Evolutionary conservation across 768 basidiomycete genomes (phyloP).

Genomic region (Tephrocybe rancida): DNA sequence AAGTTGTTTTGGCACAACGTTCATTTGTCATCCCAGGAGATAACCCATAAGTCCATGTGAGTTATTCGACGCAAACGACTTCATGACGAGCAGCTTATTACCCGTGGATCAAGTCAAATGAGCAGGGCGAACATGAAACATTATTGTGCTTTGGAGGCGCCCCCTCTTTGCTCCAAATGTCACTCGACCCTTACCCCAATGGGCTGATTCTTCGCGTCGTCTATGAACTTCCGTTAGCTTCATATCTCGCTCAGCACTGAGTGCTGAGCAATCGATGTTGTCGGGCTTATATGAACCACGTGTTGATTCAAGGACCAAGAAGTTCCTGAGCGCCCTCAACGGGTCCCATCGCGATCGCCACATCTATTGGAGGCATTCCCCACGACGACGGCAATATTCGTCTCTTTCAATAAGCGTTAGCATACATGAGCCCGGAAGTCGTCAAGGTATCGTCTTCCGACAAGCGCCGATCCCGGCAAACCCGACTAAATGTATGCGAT

Average conservation of each 20-base stretch:
- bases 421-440: slow-evolving; percentile 1
- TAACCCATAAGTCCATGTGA: not conserved
- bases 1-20: not conserved
- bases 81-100: not conserved
- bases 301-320: not conserved
- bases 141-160: not conserved
- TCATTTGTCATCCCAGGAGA: not conserved
- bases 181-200: slow-evolving; percentile 21
- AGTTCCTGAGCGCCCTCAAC: not conserved
- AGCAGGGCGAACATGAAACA: not conserved
- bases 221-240: not conserved
- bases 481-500: slow-evolving; percentile 21
- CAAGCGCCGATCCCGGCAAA: slow-evolving; percentile 15
- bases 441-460: slow-evolving; percentile 25
- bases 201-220: slow-evolving; percentile 19
- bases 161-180: slow-evolving; percentile 9
- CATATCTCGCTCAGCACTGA: not conserved
- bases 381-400: not conserved
- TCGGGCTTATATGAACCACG: not conserved
- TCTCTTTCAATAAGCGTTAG: not conserved
- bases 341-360: not conserved
- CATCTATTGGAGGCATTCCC: not conserved
- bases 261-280: not conserved
- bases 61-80: slow-evolving; percentile 4
- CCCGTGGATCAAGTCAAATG: not conserved